Evolutionary conservation across 2,329 filamentous ascomycete species (phyloP).

Genomic region (Whalleya microplaca): DNA sequence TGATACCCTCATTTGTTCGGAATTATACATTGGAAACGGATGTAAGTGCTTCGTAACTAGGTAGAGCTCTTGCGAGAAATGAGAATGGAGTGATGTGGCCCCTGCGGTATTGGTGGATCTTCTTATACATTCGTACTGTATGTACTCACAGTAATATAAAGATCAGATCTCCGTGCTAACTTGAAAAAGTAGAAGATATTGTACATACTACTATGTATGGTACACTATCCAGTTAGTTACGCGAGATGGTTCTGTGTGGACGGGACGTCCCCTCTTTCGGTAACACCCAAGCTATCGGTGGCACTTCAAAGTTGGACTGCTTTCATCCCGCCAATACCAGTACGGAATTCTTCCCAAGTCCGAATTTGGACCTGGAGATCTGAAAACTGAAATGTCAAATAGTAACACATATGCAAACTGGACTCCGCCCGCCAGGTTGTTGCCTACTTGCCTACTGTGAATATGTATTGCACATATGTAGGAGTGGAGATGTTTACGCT

Average conservation of each 20-base stretch:
- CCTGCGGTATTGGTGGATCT: not conserved
- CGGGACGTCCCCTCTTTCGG: not conserved
- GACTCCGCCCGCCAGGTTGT: not conserved
- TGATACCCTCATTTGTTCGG: not conserved
- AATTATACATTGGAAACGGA: not conserved
- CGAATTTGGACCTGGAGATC: not conserved
- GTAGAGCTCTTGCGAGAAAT: not conserved
- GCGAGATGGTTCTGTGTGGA: not conserved
- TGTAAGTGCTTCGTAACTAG: not conserved
- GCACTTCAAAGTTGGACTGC: not conserved
- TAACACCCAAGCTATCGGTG: not conserved
- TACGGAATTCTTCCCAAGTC: not conserved
- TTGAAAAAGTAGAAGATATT: not conserved
- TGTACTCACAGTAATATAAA: not conserved
- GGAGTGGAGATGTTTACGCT: no score
- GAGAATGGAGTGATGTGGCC: not conserved
- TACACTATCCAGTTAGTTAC: not conserved
- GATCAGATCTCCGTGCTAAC: not conserved
- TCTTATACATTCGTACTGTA: not conserved
- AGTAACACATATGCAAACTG: not conserved
- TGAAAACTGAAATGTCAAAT: not conserved
- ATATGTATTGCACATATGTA: no score
- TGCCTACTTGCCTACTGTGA: no score
- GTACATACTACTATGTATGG: not conserved
- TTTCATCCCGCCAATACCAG: not conserved